Evolutionary conservation across 805 yeast genomes (phyloP).

Genomic region (Tanozyma kutaoensis): DNA sequence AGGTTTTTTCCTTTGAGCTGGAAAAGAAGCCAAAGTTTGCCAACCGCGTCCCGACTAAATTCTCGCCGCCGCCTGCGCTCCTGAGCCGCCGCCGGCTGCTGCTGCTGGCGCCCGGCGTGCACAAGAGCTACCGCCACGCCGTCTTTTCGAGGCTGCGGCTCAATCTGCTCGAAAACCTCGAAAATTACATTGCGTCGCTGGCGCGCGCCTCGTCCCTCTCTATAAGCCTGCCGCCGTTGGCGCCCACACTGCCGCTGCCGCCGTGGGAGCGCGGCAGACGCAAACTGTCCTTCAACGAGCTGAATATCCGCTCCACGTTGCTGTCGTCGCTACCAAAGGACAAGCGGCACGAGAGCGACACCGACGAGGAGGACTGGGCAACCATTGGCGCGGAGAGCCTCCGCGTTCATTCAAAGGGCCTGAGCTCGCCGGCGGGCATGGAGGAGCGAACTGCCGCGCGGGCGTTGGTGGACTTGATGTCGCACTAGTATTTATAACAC

Average conservation of each 20-base stretch:
- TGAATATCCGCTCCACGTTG: constrained; percentile 28
- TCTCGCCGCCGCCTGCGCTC: constrained; percentile 23
- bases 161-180: constrained; percentile 28
- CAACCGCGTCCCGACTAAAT: constrained; percentile 24
- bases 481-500: constrained; percentile 5
- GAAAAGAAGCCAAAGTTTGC: no score
- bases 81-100: constrained; percentile 13
- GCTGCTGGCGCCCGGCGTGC: constrained; percentile 11
- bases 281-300: constrained; percentile 29
- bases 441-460: constrained; percentile 45
- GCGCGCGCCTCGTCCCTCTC: constrained; percentile 22
- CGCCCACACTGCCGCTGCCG: constrained; percentile 9
- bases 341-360: constrained; percentile 34
- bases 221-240: constrained; percentile 19
- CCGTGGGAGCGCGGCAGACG: constrained; percentile 13
- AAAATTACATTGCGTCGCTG: constrained; percentile 26
- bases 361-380: constrained; percentile 98
- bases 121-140: constrained; percentile 12
- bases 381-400: constrained; percentile 70
- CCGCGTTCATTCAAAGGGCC: constrained; percentile 17
- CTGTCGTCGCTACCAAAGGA: constrained; percentile 11
- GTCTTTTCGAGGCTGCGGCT: constrained; percentile 24
- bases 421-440: constrained; percentile 2
- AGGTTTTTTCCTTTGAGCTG: no score
- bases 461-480: constrained; percentile 50